phyloP scores from a whole-genome alignment of 305 asterid genomes.

The Solanum hybrid region DNA sequence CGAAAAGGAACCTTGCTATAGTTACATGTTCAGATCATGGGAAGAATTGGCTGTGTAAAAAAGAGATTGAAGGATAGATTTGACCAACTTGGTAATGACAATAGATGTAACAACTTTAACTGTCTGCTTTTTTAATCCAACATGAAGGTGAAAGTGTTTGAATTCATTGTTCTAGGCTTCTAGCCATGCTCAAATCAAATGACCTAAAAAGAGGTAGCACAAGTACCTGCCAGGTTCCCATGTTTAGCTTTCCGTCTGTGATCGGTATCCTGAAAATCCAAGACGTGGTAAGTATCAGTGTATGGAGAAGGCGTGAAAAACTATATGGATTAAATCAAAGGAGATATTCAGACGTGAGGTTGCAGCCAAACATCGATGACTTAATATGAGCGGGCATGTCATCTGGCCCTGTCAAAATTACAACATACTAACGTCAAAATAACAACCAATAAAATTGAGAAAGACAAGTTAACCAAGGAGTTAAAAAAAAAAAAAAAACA shows the following conservation, averaged over 20 bases:
- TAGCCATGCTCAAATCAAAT: neutral
- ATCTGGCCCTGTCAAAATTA: conserved; percentile 68
- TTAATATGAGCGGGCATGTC: conserved; percentile 98
- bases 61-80: neutral
- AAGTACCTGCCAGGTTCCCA: conserved; percentile 98
- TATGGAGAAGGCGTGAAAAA: neutral
- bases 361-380: conserved; percentile 95
- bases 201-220: neutral
- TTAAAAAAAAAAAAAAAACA: neutral
- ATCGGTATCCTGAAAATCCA: conserved; percentile 67
- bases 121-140: neutral
- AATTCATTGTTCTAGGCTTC: neutral
- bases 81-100: neutral
- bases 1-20: neutral
- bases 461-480: neutral
- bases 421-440: neutral
- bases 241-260: conserved; percentile 73
- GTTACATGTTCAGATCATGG: neutral
- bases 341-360: conserved; percentile 47
- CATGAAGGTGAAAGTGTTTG: neutral
- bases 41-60: neutral
- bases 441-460: neutral
- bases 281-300: neutral
- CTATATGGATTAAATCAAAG: neutral
- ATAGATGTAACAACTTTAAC: neutral